Base-by-base conservation (phyloP, 345 rosid species). In the Brassica carinata region DNA sequence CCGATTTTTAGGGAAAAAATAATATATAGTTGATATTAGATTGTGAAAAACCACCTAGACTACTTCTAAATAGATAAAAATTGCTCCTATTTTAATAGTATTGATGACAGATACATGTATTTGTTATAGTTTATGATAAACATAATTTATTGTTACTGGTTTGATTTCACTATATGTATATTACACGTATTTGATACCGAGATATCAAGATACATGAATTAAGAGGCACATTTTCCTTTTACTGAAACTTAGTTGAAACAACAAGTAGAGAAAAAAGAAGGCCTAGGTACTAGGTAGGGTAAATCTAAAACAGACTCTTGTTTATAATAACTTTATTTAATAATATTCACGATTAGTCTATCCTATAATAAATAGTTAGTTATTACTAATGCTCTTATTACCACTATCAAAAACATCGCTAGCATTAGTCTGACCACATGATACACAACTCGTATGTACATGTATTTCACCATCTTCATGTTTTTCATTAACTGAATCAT, bases 391-490 rank as follows among this genome's bases (percentile, higher is more conserved):
- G 19, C 5, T 67, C 8, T 45, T 48, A 31, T 26, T 27, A 61
- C 23, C 55, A 73, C 33, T 79, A 23, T 23, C 8, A 23, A 74
- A 33, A 31, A 43, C 64, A 30, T 43, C 68, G 66, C 68, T 66
- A 57, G 67, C 73, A 53, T 40, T 55, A 66, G 59, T 66, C 13
- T n/a, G 14, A 10, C 51, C 51, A 10, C 11, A 43, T 43, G 51
- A 79, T 43, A 43, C 51, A 11, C 51, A 43, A 11, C 51, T 43
- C 51, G 51, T 43, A 74, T 79, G 55, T 43, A 43, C 73, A 73
- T 73, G 78, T 67, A 73, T 34, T 62, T 61, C 53, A 45, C 78
- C 64, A 67, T 59, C 82, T 67, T 67, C 74, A 73, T 62, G 67
- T 79, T 79, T 79, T 33, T 63, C 65, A 26, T 7, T 33, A 13